These are phyloP conservation scores for Alternaria metachromatica DNA, from an alignment of 2,329 filamentous ascomycete species.

Conservation along the genomic window DNA sequence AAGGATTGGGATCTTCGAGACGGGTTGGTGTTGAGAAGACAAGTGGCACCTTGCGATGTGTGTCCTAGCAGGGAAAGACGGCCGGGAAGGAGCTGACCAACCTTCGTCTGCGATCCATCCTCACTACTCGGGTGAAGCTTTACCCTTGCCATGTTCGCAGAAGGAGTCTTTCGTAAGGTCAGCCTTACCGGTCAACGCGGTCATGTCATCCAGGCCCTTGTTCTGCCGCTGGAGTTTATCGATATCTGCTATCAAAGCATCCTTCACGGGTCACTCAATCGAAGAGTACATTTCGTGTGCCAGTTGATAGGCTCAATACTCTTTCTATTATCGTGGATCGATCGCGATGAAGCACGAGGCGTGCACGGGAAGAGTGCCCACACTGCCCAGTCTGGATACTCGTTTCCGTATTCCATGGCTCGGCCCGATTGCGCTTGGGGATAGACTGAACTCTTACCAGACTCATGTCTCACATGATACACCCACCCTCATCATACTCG, in stretches of 20 bases:
- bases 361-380: neutral
- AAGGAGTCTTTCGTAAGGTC: neutral
- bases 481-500: neutral
- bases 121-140: neutral
- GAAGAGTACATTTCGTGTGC: neutral
- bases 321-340: neutral
- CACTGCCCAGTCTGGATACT: neutral
- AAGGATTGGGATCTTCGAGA: slow-evolving; percentile 1
- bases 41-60: slow-evolving; percentile 14
- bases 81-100: neutral
- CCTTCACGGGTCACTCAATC: neutral
- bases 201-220: neutral
- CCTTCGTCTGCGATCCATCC: neutral
- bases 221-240: neutral
- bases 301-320: neutral
- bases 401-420: slow-evolving; percentile 14
- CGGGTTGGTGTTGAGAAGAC: slow-evolving; percentile 5
- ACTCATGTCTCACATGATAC: neutral
- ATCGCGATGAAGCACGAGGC: neutral
- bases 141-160: neutral
- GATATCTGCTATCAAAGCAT: neutral
- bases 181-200: neutral
- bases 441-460: neutral
- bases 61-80: neutral
- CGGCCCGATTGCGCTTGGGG: slow-evolving; percentile 6